phyloP scores from a whole-genome alignment of 176 grass and related monocot genomes.

The Melocanna baccifera region DNA sequence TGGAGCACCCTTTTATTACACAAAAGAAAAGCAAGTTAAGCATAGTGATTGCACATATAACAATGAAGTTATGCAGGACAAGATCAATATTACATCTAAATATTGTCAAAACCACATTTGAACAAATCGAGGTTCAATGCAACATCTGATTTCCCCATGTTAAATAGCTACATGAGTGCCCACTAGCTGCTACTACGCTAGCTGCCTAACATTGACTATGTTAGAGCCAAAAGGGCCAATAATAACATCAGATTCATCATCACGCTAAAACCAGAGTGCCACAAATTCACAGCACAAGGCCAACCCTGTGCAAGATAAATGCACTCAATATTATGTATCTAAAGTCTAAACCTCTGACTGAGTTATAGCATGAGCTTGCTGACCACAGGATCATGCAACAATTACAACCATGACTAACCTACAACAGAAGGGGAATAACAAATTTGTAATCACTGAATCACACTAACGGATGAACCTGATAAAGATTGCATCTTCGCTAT shows the following conservation, averaged over 20 bases:
- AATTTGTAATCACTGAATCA: too few species aligned
- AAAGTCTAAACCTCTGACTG: not conserved
- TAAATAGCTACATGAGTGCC: not conserved
- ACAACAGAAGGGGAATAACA: not conserved
- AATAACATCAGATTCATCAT: not conserved
- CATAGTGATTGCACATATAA: not conserved
- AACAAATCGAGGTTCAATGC: not conserved
- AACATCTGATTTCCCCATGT: not conserved
- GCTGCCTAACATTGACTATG: not conserved
- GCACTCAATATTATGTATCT: not conserved
- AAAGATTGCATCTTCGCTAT: not conserved
- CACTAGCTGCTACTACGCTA: not conserved
- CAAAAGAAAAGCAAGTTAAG: not conserved
- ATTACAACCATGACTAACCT: not conserved
- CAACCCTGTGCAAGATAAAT: not conserved
- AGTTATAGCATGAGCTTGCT: not conserved
- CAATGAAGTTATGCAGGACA: not conserved
- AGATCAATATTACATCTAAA: not conserved
- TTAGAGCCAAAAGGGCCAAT: not conserved
- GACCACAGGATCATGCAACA: not conserved
- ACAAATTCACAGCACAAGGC: not conserved
- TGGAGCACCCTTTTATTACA: slow-evolving; percentile 62
- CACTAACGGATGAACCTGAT: not conserved
- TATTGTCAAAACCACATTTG: not conserved
- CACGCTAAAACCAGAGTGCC: not conserved